These are phyloP conservation scores for Thecamonas trahens DNA, from an alignment of 78 protist genomes.

Conservation along the genomic window DNA sequence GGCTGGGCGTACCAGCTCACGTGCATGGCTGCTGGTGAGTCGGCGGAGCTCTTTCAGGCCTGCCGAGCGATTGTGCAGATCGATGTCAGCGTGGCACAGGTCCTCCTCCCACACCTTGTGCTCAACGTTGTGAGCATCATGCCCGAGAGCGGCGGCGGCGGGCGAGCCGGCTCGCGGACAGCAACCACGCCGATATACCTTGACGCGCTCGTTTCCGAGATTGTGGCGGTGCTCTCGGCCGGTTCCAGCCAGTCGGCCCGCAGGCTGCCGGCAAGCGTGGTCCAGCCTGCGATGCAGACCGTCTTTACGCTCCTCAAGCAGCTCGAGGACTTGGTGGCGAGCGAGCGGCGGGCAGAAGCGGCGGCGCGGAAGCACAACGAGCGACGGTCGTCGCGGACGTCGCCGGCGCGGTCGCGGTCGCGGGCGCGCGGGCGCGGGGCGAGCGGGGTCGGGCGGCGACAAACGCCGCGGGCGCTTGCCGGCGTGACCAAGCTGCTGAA, in stretches of 20 bases:
- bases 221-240: background rate
- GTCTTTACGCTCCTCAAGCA: background rate
- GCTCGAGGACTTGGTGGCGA: no score
- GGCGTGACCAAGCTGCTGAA: background rate
- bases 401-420: background rate
- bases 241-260: background rate
- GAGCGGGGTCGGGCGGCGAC: background rate
- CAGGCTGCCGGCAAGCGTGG: background rate
- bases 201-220: background rate
- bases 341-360: background rate
- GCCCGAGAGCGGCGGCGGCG: background rate
- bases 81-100: background rate
- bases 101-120: background rate
- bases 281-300: background rate
- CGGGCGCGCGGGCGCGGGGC: background rate
- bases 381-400: background rate
- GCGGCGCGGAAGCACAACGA: background rate
- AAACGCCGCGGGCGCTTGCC: background rate
- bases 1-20: no score
- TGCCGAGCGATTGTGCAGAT: background rate
- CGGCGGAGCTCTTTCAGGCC: background rate
- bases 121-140: background rate
- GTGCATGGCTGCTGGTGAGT: no score
- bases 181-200: background rate
- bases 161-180: background rate